Evolutionary conservation across 2,329 filamentous ascomycete genomes (phyloP).

Genomic region (Coleophoma crateriformis): DNA sequence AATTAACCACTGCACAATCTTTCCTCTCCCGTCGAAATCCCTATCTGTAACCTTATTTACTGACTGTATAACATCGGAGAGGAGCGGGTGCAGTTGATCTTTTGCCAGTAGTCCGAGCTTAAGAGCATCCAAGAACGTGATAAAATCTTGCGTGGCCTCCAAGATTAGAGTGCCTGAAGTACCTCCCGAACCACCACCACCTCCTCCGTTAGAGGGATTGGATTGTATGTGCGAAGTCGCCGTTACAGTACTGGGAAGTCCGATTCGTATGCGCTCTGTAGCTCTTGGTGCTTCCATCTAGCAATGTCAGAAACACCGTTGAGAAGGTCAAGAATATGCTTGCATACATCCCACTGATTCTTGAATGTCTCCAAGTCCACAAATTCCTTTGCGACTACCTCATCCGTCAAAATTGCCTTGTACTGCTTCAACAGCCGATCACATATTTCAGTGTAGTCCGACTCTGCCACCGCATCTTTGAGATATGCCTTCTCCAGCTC

Average conservation of each 20-base stretch:
- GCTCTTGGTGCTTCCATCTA: constrained; percentile 93
- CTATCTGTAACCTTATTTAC: constrained; percentile 95
- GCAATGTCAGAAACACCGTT: constrained; percentile 1
- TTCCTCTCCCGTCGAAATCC: constrained; percentile 91
- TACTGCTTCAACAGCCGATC: constrained; percentile 92
- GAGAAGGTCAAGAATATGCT: neutral
- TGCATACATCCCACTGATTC: constrained; percentile 78
- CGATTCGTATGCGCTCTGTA: constrained; percentile 85
- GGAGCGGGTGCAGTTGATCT: constrained; percentile 88
- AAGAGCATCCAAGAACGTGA: constrained; percentile 93
- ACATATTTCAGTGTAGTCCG: constrained; percentile 95
- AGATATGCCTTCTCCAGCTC: constrained; percentile 95
- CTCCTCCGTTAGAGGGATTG: constrained; percentile 34
- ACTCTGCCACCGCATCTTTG: constrained; percentile 87
- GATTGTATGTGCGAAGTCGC: constrained; percentile 40
- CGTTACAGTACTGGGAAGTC: constrained; percentile 77
- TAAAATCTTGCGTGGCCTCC: constrained; percentile 95
- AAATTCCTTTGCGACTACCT: constrained; percentile 84
- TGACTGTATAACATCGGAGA: constrained; percentile 93
- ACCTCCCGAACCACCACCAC: constrained; percentile 29
- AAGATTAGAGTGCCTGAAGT: constrained; percentile 65
- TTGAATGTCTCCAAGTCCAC: constrained; percentile 88
- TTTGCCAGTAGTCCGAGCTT: constrained; percentile 90
- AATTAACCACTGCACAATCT: constrained; percentile 98
- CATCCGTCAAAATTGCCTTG: constrained; percentile 86